phyloP scores from a whole-genome alignment of 768 basidiomycete species.

The Leccinum variicolor region DNA sequence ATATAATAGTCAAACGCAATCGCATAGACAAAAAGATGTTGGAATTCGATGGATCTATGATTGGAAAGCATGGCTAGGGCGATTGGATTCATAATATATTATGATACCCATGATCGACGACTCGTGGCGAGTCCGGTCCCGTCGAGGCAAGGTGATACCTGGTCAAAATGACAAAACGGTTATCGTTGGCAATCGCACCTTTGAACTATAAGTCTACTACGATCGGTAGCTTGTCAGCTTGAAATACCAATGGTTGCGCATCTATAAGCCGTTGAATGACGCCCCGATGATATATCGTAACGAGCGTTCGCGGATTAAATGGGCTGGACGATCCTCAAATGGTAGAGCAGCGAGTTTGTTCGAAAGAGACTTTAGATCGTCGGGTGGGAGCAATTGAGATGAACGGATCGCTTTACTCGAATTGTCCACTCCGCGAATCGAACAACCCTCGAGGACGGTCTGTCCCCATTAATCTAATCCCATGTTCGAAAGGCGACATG shows the following conservation, averaged over 20 bases:
- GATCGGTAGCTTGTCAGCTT: not conserved
- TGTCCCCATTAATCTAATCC: conserved; percentile 12
- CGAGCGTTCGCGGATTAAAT: not conserved
- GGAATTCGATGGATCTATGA: not conserved
- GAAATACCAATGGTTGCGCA: not conserved
- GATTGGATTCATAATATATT: too few species aligned
- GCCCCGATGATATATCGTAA: not conserved
- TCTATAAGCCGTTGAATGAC: not conserved
- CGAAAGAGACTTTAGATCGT: not conserved
- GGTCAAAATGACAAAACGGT: too few species aligned
- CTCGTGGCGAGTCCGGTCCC: not conserved
- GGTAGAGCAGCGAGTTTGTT: not conserved
- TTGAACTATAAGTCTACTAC: not conserved
- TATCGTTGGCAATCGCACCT: not conserved
- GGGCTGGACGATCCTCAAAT: not conserved
- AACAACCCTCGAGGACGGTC: not conserved
- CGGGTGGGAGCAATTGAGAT: conserved; percentile 8
- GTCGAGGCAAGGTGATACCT: not conserved
- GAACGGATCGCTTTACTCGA: conserved; percentile 6
- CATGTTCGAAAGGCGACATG: not conserved
- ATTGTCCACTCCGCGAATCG: conserved; percentile 22
- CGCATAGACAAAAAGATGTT: not conserved
- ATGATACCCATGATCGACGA: not conserved
- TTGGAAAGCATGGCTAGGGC: not conserved
- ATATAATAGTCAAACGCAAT: not conserved